Percentiles rank a stretch among this genome's conserved stretches.
Conservation (phyloP, 805 yeast species). For the Priceomyces fermenticarens region DNA sequence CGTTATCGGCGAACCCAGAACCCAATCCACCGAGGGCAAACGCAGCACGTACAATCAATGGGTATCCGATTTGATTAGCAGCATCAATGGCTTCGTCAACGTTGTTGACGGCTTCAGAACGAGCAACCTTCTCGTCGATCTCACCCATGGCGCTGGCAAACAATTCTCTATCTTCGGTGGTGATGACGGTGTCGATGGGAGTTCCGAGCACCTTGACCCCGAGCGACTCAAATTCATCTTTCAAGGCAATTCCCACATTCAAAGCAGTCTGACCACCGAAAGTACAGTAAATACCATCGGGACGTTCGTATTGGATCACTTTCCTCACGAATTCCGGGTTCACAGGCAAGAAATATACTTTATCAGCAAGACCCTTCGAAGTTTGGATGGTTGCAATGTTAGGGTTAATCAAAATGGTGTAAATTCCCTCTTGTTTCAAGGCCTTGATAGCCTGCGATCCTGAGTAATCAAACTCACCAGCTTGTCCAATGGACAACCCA, state of each 20-base stretch:
- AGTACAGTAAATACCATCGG: conserved; percentile 95
- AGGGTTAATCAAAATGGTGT: conserved; percentile 93
- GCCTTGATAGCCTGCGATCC: conserved; percentile 99
- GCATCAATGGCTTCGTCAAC: conserved; percentile 82
- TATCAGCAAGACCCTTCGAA: conserved; percentile 95
- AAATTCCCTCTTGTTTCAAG: conserved; percentile 94
- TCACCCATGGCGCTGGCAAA: conserved; percentile 94
- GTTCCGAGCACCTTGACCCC: conserved; percentile 97
- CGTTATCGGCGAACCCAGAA: conserved; percentile 93
- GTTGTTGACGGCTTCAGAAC: conserved; percentile 78
- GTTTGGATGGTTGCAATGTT: conserved; percentile 98
- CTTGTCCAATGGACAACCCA: conserved; percentile 98
- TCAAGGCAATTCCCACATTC: conserved; percentile 90
- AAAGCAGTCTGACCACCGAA: conserved; percentile 99
- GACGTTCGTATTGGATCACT: conserved; percentile 90
- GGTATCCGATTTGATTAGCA: conserved; percentile 85
- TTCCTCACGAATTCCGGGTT: conserved; percentile 95
- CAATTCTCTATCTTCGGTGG: conserved; percentile 97
- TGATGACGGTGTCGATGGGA: conserved; percentile 90
- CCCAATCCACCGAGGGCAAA: conserved; percentile 97
- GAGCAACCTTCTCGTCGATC: conserved; percentile 93
- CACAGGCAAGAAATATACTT: conserved; percentile 97
- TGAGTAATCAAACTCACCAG: conserved; percentile 98
- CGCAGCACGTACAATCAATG: conserved; percentile 96
- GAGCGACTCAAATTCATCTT: conserved; percentile 87